A percentile compares a stretch with the other conserved stretches of the same genome.
Evolutionary conservation across 2,329 filamentous ascomycete genomes (phyloP).

Genomic region (Trichoderma hamatum): DNA sequence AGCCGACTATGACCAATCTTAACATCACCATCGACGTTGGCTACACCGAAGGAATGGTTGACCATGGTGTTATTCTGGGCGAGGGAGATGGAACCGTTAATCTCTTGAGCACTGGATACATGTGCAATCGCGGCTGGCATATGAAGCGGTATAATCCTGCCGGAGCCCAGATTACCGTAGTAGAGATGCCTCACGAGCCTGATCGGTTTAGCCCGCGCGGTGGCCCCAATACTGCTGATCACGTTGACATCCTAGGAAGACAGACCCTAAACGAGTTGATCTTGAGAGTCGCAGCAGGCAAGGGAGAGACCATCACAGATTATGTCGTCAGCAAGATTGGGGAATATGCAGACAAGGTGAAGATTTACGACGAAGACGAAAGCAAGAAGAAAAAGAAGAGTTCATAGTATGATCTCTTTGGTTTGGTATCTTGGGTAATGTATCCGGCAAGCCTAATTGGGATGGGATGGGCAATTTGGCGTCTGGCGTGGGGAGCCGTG

Average conservation of each 20-base stretch:
- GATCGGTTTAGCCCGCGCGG: conserved; percentile 85
- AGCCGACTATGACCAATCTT: conserved; percentile 64
- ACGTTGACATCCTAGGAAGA: conserved; percentile 92
- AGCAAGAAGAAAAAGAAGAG: background rate
- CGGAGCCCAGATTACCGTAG: conserved; percentile 76
- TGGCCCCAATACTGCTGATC: conserved; percentile 75
- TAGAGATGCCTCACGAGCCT: conserved; percentile 96
- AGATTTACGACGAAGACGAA: conserved; percentile 68
- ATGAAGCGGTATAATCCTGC: conserved; percentile 94
- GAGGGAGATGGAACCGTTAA: conserved; percentile 97
- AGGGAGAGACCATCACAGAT: conserved; percentile 77
- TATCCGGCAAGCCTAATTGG: background rate
- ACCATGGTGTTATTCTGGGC: conserved; percentile 92
- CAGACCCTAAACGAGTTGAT: conserved; percentile 90
- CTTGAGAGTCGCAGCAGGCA: conserved; percentile 80
- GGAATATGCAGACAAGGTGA: conserved; percentile 80
- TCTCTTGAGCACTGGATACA: conserved; percentile 88
- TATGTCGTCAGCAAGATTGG: conserved; percentile 78
- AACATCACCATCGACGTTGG: conserved; percentile 75
- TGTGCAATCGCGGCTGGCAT: conserved; percentile 95
- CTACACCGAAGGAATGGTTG: conserved; percentile 62
- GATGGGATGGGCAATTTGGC: conserved; percentile 21
- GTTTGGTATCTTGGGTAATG: background rate
- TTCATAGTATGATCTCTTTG: conserved; percentile 1
- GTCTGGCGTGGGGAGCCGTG: conserved; percentile 24